Percentiles rank a stretch among this genome's conserved stretches.
phyloP scores from a whole-genome alignment of 345 rosid species.

The Abelmoschus esculentus region DNA sequence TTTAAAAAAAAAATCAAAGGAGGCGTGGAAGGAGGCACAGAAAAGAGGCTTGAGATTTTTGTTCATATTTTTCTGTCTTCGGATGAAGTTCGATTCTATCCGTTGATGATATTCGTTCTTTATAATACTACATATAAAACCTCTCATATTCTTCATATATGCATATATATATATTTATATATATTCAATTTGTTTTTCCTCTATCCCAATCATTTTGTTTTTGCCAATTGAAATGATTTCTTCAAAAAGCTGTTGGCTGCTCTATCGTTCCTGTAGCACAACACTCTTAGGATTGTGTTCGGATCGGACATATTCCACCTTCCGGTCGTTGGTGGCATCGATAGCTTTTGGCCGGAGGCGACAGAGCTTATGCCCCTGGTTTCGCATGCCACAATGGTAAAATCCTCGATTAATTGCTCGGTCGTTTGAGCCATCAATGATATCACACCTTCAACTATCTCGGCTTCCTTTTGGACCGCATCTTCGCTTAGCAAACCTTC shows the following conservation, averaged over 20 bases:
- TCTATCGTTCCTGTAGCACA: conserved; percentile 72
- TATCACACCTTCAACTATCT: conserved; percentile 67
- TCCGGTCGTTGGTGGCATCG: conserved; percentile 79
- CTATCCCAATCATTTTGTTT: conserved; percentile 33
- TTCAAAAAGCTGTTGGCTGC: conserved; percentile 59
- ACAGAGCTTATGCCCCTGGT: conserved; percentile 42
- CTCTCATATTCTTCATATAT: too few relatives aligned
- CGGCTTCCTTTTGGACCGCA: conserved; percentile 59
- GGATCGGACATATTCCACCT: conserved; percentile 77
- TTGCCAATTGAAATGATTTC: conserved; percentile 64
- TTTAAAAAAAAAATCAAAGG: too few relatives aligned
- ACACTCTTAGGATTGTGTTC: conserved; percentile 63
- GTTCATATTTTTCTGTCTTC: too few relatives aligned
- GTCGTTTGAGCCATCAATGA: conserved; percentile 62
- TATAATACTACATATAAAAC: too few relatives aligned
- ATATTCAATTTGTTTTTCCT: background rate
- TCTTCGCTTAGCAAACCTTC: conserved; percentile 77
- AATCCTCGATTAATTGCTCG: conserved; percentile 79
- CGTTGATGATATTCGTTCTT: background rate
- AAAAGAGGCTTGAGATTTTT: too few relatives aligned
- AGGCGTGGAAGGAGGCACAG: too few relatives aligned
- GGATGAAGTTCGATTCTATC: conserved; percentile 34
- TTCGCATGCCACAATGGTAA: conserved; percentile 52
- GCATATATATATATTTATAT: background rate
- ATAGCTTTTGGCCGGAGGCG: conserved; percentile 50